Conservation (phyloP, 2,329 filamentous ascomycete species). For the Colletotrichum aenigma region DNA sequence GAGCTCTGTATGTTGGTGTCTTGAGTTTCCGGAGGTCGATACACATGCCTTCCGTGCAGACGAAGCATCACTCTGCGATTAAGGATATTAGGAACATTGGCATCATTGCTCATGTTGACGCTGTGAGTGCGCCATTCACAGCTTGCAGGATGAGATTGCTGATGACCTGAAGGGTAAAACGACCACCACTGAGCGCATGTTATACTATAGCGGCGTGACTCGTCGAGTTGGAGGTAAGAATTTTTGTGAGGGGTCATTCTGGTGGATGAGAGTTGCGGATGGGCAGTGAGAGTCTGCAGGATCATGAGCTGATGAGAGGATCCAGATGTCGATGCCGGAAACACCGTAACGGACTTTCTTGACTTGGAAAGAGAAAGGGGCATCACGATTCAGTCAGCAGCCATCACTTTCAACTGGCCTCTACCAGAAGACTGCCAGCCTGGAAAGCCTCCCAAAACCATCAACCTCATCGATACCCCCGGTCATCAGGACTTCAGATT, state of each 20-base stretch:
- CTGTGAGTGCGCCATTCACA: slow-evolving; percentile 50
- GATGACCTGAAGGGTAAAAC: slow-evolving; percentile 74
- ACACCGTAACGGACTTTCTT: slow-evolving; percentile 95
- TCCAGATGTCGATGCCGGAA: slow-evolving; percentile 89
- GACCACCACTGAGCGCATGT: slow-evolving; percentile 98
- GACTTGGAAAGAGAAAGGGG: slow-evolving; percentile 90
- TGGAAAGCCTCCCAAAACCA: slow-evolving; percentile 61
- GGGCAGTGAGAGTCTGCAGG: not conserved
- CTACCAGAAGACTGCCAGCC: slow-evolving; percentile 51
- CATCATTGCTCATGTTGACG: slow-evolving; percentile 98
- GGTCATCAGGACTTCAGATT: slow-evolving; percentile 98
- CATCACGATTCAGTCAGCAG: slow-evolving; percentile 97
- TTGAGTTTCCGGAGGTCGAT: slow-evolving; percentile 8
- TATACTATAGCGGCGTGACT: slow-evolving; percentile 93
- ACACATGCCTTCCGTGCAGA: slow-evolving; percentile 2
- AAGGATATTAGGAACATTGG: slow-evolving; percentile 89
- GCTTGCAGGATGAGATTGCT: slow-evolving; percentile 15
- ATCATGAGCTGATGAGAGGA: not conserved
- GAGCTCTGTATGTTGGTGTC: not conserved
- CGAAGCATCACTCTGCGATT: slow-evolving; percentile 42
- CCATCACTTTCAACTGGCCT: slow-evolving; percentile 95
- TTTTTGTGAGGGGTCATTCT: too few species aligned
- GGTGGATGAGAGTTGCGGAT: not conserved
- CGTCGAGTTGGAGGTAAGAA: slow-evolving; percentile 74
- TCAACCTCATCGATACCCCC: slow-evolving; percentile 95